A percentile compares a stretch with the other conserved stretches of the same genome.
These are phyloP conservation scores for Combretum micranthum DNA, from an alignment of 345 rosid genomes.

Conservation along the genomic window DNA sequence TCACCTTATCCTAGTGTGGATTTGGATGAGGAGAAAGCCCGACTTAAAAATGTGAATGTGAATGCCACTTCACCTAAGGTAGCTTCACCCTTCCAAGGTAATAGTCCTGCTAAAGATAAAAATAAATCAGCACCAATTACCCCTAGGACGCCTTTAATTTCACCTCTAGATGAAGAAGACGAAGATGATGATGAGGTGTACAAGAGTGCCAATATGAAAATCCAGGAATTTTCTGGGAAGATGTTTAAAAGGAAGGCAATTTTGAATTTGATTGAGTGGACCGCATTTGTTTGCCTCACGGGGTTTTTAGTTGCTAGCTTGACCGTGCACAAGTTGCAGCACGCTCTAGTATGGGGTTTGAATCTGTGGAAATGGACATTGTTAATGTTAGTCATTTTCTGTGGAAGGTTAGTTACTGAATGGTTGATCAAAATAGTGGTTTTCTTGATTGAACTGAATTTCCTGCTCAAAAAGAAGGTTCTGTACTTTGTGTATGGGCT, in stretches of 20 bases:
- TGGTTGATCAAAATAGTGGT: slow-evolving; percentile 47
- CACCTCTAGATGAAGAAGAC: slow-evolving; percentile 19
- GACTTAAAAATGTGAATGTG: slow-evolving; percentile 6
- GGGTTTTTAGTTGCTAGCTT: slow-evolving; percentile 35
- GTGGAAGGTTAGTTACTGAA: slow-evolving; percentile 46
- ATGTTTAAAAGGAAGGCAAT: slow-evolving; percentile 20
- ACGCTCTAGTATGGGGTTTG: slow-evolving; percentile 33
- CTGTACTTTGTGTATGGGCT: slow-evolving; percentile 58
- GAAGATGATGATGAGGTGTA: slow-evolving; percentile 26
- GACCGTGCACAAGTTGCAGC: slow-evolving; percentile 22
- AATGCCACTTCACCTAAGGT: slow-evolving; percentile 30
- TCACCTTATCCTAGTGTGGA: slow-evolving; percentile 20
- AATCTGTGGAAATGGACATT: slow-evolving; percentile 66
- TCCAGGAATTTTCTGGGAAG: slow-evolving; percentile 10
- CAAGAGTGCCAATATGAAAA: slow-evolving; percentile 26
- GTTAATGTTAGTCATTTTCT: slow-evolving; percentile 40
- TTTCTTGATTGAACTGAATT: slow-evolving; percentile 51
- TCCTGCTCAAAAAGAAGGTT: slow-evolving; percentile 58
- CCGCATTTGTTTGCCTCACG: slow-evolving; percentile 24
- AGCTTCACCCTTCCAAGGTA: slow-evolving; percentile 18
- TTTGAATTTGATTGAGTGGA: slow-evolving; percentile 22
- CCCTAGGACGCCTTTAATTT: slow-evolving; percentile 43
- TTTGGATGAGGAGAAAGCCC: slow-evolving; percentile 23
- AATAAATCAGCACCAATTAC: slow-evolving; percentile 34
- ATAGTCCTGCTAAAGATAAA: slow-evolving; percentile 15